Conservation (phyloP, 1,139 yeast species). For the Candida tropicalis region DNA sequence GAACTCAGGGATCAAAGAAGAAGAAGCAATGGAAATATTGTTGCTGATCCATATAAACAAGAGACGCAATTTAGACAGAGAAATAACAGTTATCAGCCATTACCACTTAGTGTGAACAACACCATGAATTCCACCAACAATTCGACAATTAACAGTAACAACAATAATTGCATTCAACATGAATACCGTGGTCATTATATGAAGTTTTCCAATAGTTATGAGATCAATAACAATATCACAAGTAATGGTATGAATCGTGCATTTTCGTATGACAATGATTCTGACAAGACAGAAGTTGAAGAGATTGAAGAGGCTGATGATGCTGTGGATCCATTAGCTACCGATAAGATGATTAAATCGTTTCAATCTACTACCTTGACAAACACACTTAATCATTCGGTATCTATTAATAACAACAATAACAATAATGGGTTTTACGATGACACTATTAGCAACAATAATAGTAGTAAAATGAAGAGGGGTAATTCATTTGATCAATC, state of each 20-base stretch:
- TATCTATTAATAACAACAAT: conserved; percentile 2
- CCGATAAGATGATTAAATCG: conserved; percentile 4
- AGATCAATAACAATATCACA: conserved; percentile 1
- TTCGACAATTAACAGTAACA: background rate
- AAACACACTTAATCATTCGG: conserved; percentile 4
- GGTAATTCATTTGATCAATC: conserved; percentile 41
- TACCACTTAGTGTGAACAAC: background rate
- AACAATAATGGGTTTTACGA: background rate
- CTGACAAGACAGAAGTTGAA: conserved; percentile 5
- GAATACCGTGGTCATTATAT: conserved; percentile 3
- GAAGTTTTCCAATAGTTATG: conserved; percentile 4
- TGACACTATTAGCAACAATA: background rate
- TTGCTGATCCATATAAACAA: conserved; percentile 1
- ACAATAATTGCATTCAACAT: background rate
- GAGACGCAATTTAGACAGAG: background rate
- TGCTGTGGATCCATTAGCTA: background rate
- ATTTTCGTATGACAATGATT: conserved; percentile 3
- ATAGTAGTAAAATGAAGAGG: conserved; percentile 2
- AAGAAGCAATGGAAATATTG: background rate
- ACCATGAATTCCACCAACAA: conserved; percentile 1
- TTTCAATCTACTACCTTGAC: conserved; percentile 9
- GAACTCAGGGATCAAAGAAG: conserved; percentile 15
- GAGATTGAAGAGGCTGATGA: conserved; percentile 4
- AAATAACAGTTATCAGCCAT: background rate
- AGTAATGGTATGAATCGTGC: background rate